Evolutionary conservation across 176 grass and related monocot genomes (phyloP).

Genomic region (Hsuehochloa calcarea): DNA sequence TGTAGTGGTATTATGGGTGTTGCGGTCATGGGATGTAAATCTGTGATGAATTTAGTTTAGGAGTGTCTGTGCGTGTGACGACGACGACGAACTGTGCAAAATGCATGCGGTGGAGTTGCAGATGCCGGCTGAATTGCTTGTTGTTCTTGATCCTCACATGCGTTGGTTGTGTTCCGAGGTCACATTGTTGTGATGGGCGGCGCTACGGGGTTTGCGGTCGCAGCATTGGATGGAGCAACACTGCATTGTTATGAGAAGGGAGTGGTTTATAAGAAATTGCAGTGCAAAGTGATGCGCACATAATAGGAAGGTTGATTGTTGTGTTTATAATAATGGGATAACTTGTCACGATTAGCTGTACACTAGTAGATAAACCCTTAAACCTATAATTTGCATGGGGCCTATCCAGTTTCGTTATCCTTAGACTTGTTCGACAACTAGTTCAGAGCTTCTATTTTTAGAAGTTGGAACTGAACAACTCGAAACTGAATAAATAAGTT

Average conservation of each 20-base stretch:
- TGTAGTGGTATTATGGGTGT: background rate
- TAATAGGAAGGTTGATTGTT: background rate
- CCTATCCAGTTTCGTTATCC: background rate
- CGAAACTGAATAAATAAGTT: background rate
- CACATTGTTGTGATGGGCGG: background rate
- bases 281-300: background rate
- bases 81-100: background rate
- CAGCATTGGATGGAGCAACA: background rate
- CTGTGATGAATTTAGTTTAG: background rate
- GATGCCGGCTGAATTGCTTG: background rate
- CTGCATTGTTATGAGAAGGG: background rate
- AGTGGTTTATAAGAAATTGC: background rate
- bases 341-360: background rate
- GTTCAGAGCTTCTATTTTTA: constrained; percentile 14
- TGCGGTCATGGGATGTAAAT: background rate
- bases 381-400: background rate
- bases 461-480: constrained; percentile 18
- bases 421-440: background rate
- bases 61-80: background rate
- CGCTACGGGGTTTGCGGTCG: background rate
- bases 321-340: background rate
- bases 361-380: background rate
- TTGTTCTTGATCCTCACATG: background rate
- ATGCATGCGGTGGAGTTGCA: background rate
- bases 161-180: background rate